Evolutionary conservation across 2,329 filamentous ascomycete species (phyloP), one percentile per base, ranked within the genome.

Genomic region (Phyllosticta citribraziliensis): DNA sequence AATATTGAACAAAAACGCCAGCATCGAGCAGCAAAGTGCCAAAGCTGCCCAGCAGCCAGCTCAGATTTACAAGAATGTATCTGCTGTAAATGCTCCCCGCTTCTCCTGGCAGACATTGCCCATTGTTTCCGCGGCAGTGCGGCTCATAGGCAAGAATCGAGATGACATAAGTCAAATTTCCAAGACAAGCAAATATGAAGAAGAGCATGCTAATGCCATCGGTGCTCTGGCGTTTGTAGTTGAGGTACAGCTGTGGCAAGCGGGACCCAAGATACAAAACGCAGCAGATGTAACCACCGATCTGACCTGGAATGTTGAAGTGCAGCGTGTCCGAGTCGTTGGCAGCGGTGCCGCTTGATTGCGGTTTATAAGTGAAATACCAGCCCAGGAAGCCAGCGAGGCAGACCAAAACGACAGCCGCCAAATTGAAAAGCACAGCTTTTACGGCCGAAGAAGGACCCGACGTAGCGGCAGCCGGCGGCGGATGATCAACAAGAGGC

Each of bases 141-240:
- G 92, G 90, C 63, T 92, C 89, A 70, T 91, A 97, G 0, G 91
- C 92, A 65, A 97, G 82, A 67, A 99, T 97, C 47, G 88, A 92
- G 47, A 96, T 78, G 19, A 97, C 92, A 69, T 95, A 97, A 0
- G 92, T 97, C 65, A 96, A 74, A 72, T 99, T 99, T 2, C 94
- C 94, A 5, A 97, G 84, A 71, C 93, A 97, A 4, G 94, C 94
- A 72, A 99, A 97, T 22, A 97, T 79, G 78, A 97, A 97, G 76
- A 97, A 99, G 11, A 97, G 82, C 76, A 97, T 86, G 65, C 89
- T 93, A 20, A 99, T 87, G 3, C 94, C 94, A 61, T 97, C 92
- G 0, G 92, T 97, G 52, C 88, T 92, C 77, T 96, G 96, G 64
- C 94, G 87, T 20, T 89, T 85, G 78, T 90, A 96, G 74, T 97